Percentiles rank a stretch among this genome's conserved stretches.
These are phyloP conservation scores for Candida glaebosa DNA, from an alignment of 805 yeast genomes.

Conservation along the genomic window DNA sequence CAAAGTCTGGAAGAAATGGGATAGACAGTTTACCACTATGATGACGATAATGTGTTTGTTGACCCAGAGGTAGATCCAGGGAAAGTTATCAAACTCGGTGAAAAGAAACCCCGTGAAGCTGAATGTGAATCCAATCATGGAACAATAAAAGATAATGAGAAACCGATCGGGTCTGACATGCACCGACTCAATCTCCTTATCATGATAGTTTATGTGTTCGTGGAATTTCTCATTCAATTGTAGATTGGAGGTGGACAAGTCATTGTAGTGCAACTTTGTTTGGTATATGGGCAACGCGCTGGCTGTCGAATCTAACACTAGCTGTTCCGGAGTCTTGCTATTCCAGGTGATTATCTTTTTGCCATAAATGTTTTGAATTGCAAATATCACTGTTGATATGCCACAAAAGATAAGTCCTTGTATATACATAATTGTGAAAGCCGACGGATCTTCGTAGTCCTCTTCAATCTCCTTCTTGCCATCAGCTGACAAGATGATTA, in stretches of 20 bases:
- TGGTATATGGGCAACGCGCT: not conserved
- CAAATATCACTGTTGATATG: conserved; percentile 69
- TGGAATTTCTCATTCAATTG: conserved; percentile 23
- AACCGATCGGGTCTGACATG: conserved; percentile 66
- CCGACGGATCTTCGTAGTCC: conserved; percentile 5
- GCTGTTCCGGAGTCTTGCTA: conserved; percentile 18
- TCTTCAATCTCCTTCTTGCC: conserved; percentile 7
- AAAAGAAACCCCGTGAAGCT: conserved; percentile 73
- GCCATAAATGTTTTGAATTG: conserved; percentile 82
- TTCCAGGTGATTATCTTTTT: conserved; percentile 69
- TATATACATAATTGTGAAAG: conserved; percentile 27
- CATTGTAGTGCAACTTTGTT: not conserved
- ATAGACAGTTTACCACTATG: conserved; percentile 62
- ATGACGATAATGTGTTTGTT: conserved; percentile 40
- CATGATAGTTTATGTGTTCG: conserved; percentile 6
- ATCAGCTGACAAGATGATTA: conserved; percentile 42
- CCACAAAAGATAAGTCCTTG: conserved; percentile 69
- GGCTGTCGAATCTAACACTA: not conserved
- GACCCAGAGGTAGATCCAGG: conserved; percentile 21
- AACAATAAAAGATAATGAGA: conserved; percentile 77
- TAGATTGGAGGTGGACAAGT: conserved; percentile 30
- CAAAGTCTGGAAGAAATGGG: conserved; percentile 77
- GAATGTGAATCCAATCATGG: conserved; percentile 64
- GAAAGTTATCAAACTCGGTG: conserved; percentile 46
- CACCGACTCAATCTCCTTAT: conserved; percentile 6